Percentiles rank a stretch among this genome's conserved stretches.
Evolutionary conservation across 1,284 basidiomycete genomes (phyloP).

Genomic region (Ustilago hordei): DNA sequence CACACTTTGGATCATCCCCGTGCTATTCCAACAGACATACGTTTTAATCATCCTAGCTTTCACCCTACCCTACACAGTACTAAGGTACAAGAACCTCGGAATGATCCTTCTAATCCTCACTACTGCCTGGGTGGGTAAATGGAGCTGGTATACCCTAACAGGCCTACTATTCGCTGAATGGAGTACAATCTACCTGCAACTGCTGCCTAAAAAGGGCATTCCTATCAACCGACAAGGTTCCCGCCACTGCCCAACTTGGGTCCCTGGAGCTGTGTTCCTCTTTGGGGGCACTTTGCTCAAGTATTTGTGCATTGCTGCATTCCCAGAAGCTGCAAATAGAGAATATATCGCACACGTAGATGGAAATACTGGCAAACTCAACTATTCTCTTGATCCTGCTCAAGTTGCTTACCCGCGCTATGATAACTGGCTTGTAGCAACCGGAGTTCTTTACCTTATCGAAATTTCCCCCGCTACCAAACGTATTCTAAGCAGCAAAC

Average conservation of each 20-base stretch:
- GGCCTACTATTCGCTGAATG: conserved; percentile 56
- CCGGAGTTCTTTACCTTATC: conserved; percentile 48
- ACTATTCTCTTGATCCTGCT: conserved; percentile 27
- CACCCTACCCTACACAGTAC: conserved; percentile 47
- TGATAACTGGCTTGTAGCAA: conserved; percentile 58
- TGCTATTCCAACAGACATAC: conserved; percentile 60
- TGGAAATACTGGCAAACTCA: conserved; percentile 47
- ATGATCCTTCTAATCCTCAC: conserved; percentile 44
- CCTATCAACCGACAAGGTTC: conserved; percentile 25
- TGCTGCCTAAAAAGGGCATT: conserved; percentile 24
- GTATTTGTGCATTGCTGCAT: conserved; percentile 53
- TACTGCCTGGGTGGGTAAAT: conserved; percentile 58
- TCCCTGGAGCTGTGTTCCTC: conserved; percentile 35
- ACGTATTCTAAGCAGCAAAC: conserved; percentile 13
- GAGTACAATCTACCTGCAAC: conserved; percentile 43
- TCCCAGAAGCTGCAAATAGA: conserved; percentile 28
- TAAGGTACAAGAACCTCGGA: conserved; percentile 54
- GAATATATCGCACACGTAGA: conserved; percentile 51
- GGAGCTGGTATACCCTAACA: conserved; percentile 60
- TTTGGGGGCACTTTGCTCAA: conserved; percentile 48
- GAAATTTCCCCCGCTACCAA: conserved; percentile 34
- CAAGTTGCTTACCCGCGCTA: conserved; percentile 47
- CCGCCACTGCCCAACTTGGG: conserved; percentile 13
- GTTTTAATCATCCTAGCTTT: conserved; percentile 53
- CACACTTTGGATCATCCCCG: conserved; percentile 54